Evolutionary conservation across 2,329 filamentous ascomycete genomes (phyloP).

Genomic region (Fusarium cyanostomum): DNA sequence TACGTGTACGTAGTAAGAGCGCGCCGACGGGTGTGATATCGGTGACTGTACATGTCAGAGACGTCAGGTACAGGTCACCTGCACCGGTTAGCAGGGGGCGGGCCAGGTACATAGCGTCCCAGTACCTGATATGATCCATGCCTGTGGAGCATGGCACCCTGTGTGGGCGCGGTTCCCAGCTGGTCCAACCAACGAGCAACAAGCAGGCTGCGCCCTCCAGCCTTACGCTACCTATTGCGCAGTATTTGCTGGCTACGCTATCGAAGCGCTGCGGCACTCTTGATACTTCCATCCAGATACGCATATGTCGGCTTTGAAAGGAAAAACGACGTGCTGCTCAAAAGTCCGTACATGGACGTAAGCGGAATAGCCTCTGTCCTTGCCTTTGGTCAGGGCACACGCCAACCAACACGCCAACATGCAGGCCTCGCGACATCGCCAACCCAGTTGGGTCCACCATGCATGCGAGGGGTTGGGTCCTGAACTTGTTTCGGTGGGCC

Average conservation of each 20-base stretch:
- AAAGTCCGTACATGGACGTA: constrained; percentile 1
- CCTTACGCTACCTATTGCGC: background rate
- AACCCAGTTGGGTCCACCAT: constrained; percentile 36
- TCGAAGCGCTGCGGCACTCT: too few relatives aligned
- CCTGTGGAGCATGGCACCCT: constrained; percentile 24
- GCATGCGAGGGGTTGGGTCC: constrained; percentile 42
- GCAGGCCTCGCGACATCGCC: constrained; percentile 32
- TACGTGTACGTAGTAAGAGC: background rate
- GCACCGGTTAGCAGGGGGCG: constrained; percentile 46
- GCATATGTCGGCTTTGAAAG: background rate
- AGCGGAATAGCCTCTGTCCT: constrained; percentile 14
- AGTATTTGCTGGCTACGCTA: too few relatives aligned
- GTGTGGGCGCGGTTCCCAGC: constrained; percentile 21
- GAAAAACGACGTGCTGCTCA: constrained; percentile 2
- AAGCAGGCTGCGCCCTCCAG: constrained; percentile 12
- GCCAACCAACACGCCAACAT: constrained; percentile 32
- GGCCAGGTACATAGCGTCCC: constrained; percentile 48
- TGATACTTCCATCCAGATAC: too few relatives aligned
- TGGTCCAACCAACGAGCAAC: constrained; percentile 29
- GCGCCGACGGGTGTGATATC: too few relatives aligned
- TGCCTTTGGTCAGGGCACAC: constrained; percentile 20
- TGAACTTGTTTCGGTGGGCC: constrained; percentile 29
- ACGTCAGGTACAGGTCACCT: constrained; percentile 53
- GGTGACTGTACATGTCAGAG: too few relatives aligned
- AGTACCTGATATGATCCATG: constrained; percentile 44